phyloP scores from a whole-genome alignment of 1,284 basidiomycete genomes.

The Xanthoconium separans region DNA sequence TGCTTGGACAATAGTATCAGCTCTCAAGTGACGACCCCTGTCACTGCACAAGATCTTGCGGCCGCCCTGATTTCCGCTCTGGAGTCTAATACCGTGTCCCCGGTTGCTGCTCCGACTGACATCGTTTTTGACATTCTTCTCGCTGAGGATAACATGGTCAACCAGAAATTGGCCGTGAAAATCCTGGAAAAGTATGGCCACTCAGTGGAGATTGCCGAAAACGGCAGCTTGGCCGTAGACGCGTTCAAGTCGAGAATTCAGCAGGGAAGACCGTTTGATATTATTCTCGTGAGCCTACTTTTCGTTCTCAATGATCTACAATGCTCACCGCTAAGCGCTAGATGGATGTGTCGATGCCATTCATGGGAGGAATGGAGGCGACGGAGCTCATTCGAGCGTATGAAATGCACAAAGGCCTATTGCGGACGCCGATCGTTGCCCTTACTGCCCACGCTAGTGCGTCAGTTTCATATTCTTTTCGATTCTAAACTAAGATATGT shows the following conservation, averaged over 20 bases:
- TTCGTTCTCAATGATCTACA: neutral
- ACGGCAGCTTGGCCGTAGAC: slow-evolving; percentile 89
- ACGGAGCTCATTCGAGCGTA: slow-evolving; percentile 80
- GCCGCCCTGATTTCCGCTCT: slow-evolving; percentile 93
- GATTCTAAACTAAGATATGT: slow-evolving; percentile 15
- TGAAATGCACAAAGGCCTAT: slow-evolving; percentile 73
- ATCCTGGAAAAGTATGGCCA: slow-evolving; percentile 97
- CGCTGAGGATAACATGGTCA: slow-evolving; percentile 97
- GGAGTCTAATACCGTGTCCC: slow-evolving; percentile 88
- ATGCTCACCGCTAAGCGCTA: slow-evolving; percentile 32
- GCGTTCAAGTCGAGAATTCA: slow-evolving; percentile 80
- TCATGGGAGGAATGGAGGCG: slow-evolving; percentile 94
- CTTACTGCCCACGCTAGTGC: slow-evolving; percentile 88
- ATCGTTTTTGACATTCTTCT: slow-evolving; percentile 92
- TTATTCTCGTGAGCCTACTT: slow-evolving; percentile 68
- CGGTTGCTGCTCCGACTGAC: slow-evolving; percentile 78
- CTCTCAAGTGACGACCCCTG: slow-evolving; percentile 90
- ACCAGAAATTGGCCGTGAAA: slow-evolving; percentile 96
- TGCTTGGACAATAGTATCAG: slow-evolving; percentile 90
- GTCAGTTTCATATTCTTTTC: slow-evolving; percentile 32
- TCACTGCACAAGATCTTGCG: slow-evolving; percentile 85
- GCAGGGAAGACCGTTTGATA: slow-evolving; percentile 76
- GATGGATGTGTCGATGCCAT: slow-evolving; percentile 99
- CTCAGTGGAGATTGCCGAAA: slow-evolving; percentile 96
- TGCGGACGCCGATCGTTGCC: slow-evolving; percentile 91